Evolutionary conservation across 345 rosid genomes (phyloP), one percentile per base, ranked within the genome.

Genomic region (Carallia pectinifolia): DNA sequence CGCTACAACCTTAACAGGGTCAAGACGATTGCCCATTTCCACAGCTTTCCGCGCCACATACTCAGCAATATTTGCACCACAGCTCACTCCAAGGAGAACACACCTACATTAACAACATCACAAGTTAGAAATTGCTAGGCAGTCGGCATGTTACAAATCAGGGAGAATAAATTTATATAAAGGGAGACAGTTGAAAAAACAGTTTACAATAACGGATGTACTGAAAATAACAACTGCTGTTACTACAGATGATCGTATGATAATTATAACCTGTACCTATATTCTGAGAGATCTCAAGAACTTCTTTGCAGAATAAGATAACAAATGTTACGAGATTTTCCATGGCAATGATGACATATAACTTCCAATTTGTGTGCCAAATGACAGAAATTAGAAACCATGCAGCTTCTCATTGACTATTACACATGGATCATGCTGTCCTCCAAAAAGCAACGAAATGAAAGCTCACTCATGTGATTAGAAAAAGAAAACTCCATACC

Each of bases 1-100:
- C n/a, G 98, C 96, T 1, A 88, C 97, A 66, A 94, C 96, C 78
- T 91, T 94, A 29, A 94, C 87, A 68, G 96, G 98, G 34, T 90
- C 88, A 78, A 91, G 79, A 66, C 60, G 81, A 70, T 74, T 84
- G 72, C 96, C 95, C 64, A 80, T 85, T 67, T 88, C 93, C 12
- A 90, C 90, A 64, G 96, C 88, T 82, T 84, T 86, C 33, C 90
- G 88, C 64, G 97, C 80, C 66, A 89, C 89, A 60, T 87, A 86
- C 71, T 89, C 93, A 23, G 89, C 96, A 56, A 94, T 89, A 79
- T 91, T 91, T 27, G 93, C 91, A 52, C 98, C 96, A 67, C 96
- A 94, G 80, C 96, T 89, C 80, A 87, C 90, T 27, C 98, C 98
- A 74, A 89, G 96, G 55, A 94, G 85, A 69, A 94, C 86, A 76